Evolutionary conservation across 768 basidiomycete genomes (phyloP).

Genomic region (Mycena leptocephala): DNA sequence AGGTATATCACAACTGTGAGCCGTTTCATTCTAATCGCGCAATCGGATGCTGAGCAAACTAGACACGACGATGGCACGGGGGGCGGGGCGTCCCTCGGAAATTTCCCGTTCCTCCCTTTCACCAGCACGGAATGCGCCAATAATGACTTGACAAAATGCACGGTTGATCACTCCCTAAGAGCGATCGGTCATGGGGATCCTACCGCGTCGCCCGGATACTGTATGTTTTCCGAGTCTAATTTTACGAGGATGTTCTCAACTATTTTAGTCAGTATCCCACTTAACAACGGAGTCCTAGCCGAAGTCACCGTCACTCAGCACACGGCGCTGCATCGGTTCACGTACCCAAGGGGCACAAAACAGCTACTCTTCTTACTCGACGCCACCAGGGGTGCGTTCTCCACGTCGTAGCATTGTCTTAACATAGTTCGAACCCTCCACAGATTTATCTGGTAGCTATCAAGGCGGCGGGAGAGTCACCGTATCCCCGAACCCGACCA

Average conservation of each 20-base stretch:
- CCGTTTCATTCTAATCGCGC: too few relatives aligned
- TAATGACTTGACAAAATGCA: too few relatives aligned
- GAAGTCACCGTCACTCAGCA: conserved; percentile 64
- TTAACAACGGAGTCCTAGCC: conserved; percentile 60
- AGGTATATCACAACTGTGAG: too few relatives aligned
- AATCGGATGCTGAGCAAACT: too few relatives aligned
- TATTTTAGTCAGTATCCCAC: conserved; percentile 35
- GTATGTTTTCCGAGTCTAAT: neutral
- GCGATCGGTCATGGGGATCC: too few relatives aligned
- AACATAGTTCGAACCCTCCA: neutral
- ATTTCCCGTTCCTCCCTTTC: too few relatives aligned
- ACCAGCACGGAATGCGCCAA: too few relatives aligned
- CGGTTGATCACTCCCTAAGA: too few relatives aligned
- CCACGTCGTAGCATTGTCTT: too few relatives aligned
- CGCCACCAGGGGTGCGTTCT: conserved; percentile 20
- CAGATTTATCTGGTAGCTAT: conserved; percentile 31
- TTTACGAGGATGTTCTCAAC: neutral
- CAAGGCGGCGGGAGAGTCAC: conserved; percentile 9
- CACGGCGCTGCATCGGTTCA: conserved; percentile 60
- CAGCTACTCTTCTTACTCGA: conserved; percentile 41
- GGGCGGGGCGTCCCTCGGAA: too few relatives aligned
- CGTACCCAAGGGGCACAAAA: conserved; percentile 56
- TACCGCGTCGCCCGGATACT: neutral
- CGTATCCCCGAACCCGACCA: conserved; percentile 18
- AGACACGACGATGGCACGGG: too few relatives aligned